These are phyloP conservation scores for Pichia sp. DNA, from an alignment of 1,139 yeast species.

Conservation along the genomic window DNA sequence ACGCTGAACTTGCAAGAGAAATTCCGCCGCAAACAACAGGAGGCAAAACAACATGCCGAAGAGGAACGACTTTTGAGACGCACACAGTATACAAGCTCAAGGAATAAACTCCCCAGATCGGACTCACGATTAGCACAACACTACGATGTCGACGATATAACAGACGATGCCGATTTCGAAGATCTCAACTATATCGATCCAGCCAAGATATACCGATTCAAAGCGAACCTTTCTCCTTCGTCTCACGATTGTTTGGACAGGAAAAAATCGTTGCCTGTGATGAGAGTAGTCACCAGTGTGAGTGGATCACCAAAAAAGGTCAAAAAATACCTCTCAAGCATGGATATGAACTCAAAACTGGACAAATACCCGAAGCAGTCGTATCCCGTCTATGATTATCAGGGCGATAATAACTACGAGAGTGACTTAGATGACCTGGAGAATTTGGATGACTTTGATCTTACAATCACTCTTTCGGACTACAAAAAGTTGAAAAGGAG, in stretches of 20 bases:
- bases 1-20: slow-evolving; percentile 16
- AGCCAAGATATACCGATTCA: slow-evolving; percentile 7
- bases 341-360: slow-evolving; percentile 20
- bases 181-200: slow-evolving; percentile 16
- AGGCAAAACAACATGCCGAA: slow-evolving; percentile 21
- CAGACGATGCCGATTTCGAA: slow-evolving; percentile 25
- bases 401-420: neutral
- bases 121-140: neutral
- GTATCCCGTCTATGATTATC: neutral
- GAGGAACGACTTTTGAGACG: slow-evolving; percentile 5
- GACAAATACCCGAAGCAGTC: neutral
- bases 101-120: slow-evolving; percentile 5
- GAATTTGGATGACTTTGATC: slow-evolving; percentile 17
- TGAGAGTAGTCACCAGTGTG: slow-evolving; percentile 13
- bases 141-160: slow-evolving; percentile 20
- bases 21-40: slow-evolving; percentile 16
- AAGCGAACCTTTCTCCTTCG: slow-evolving; percentile 10
- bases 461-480: slow-evolving; percentile 28
- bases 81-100: neutral
- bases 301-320: slow-evolving; percentile 23
- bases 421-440: neutral
- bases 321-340: slow-evolving; percentile 27
- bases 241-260: slow-evolving; percentile 4
- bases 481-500: slow-evolving; percentile 24
- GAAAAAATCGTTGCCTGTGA: slow-evolving; percentile 28